Percentiles rank a stretch among this genome's conserved stretches.
phyloP scores from a whole-genome alignment of 140 eudicot species.

The Oenanthe javanica region DNA sequence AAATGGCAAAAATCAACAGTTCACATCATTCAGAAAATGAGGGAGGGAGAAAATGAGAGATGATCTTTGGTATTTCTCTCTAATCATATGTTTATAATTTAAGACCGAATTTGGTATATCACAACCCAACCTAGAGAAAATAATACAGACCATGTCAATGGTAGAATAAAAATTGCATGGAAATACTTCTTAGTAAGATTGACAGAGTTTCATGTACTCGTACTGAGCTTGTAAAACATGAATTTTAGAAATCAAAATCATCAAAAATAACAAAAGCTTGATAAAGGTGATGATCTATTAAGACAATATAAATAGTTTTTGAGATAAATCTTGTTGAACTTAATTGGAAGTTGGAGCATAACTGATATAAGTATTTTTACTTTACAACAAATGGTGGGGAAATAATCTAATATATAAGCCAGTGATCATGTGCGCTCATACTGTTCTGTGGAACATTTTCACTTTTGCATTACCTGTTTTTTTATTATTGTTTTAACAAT shows the following conservation, averaged over 20 bases:
- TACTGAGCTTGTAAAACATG: not conserved
- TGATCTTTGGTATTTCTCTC: too few relatives aligned
- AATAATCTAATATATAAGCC: not conserved
- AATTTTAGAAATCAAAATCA: not conserved
- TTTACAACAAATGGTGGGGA: not conserved
- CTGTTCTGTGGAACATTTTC: not conserved
- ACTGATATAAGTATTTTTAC: not conserved
- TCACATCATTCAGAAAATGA: too few relatives aligned
- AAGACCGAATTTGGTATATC: too few relatives aligned
- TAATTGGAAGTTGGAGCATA: not conserved
- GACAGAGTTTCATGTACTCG: not conserved
- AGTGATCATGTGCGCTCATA: not conserved
- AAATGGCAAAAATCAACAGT: too few relatives aligned
- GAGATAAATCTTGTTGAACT: not conserved
- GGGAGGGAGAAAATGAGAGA: too few relatives aligned
- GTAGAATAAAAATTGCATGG: too few relatives aligned
- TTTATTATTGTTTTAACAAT: not conserved
- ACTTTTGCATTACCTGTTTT: not conserved
- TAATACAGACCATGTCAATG: too few relatives aligned
- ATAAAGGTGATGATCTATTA: not conserved
- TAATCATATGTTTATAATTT: too few relatives aligned
- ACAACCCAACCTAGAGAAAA: too few relatives aligned
- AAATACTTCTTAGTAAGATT: too few relatives aligned
- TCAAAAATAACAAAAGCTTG: not conserved
- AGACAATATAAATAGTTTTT: not conserved